Evolutionary conservation across 371 early-diverging fungal genomes (phyloP).

Genomic region (Mucor indicus): DNA sequence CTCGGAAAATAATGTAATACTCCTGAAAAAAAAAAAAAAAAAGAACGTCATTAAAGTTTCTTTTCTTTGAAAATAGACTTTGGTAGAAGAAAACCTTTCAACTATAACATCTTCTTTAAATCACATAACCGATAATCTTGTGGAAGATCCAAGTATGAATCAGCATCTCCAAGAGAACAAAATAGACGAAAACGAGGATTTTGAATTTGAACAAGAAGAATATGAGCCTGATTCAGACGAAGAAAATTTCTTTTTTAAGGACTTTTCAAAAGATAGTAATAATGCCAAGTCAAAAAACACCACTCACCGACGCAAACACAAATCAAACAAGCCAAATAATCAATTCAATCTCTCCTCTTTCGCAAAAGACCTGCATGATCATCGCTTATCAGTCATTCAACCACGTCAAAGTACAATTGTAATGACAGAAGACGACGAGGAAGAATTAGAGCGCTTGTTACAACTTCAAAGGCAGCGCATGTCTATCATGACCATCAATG

Average conservation of each 20-base stretch:
- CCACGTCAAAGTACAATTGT: constrained; percentile 30
- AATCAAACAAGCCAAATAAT: not conserved
- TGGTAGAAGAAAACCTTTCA: too few relatives aligned
- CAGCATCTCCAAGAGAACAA: too few relatives aligned
- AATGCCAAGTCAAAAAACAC: constrained; percentile 1
- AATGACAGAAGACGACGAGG: constrained; percentile 45
- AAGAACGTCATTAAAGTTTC: not conserved
- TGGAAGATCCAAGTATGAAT: not conserved
- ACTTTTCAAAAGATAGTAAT: constrained; percentile 21
- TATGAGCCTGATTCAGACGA: constrained; percentile 28
- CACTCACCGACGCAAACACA: not conserved
- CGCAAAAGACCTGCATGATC: constrained; percentile 42
- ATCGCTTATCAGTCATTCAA: constrained; percentile 41
- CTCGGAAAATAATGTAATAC: not conserved
- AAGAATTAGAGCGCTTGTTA: constrained; percentile 30
- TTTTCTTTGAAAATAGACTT: not conserved
- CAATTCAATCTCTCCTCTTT: constrained; percentile 38
- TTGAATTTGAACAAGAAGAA: constrained; percentile 3
- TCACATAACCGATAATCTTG: not conserved
- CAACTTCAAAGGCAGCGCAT: constrained; percentile 14
- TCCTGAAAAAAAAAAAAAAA: not conserved
- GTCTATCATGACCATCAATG: constrained; percentile 9
- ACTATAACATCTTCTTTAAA: not conserved
- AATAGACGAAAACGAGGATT: too few relatives aligned
- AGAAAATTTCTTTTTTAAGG: constrained; percentile 38